Conservation (phyloP, 352 stramenopile genomes). For the Phytophthora ramorum region DNA sequence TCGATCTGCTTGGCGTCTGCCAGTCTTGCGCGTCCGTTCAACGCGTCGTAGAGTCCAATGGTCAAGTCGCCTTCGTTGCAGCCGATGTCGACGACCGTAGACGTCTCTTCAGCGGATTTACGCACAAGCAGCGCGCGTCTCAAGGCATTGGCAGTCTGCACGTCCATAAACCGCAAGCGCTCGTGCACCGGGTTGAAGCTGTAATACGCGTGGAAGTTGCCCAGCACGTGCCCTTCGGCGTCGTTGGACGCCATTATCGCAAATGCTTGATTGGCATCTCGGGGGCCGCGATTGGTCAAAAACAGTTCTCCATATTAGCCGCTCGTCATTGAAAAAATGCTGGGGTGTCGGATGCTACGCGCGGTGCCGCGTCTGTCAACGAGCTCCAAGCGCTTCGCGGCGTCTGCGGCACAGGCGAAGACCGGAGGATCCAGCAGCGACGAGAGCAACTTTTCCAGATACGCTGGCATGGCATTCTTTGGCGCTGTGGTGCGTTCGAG, state of each 20-base stretch:
- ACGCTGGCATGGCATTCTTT: conserved; percentile 88
- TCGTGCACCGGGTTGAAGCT: conserved; percentile 84
- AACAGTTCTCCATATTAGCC: conserved; percentile 8
- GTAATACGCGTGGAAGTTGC: conserved; percentile 89
- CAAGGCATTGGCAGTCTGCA: conserved; percentile 46
- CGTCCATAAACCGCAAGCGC: conserved; percentile 78
- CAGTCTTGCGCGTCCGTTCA: conserved; percentile 41
- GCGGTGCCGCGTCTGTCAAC: conserved; percentile 24
- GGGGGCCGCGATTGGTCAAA: conserved; percentile 18
- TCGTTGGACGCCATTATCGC: conserved; percentile 38
- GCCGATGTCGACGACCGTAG: conserved; percentile 75
- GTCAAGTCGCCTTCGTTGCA: conserved; percentile 89
- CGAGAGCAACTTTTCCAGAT: conserved; percentile 80
- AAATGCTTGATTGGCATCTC: conserved; percentile 19
- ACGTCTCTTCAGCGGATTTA: conserved; percentile 17
- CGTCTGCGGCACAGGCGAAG: conserved; percentile 33
- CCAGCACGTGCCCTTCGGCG: conserved; percentile 74
- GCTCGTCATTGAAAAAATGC: conserved; percentile 23
- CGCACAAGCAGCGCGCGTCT: conserved; percentile 47
- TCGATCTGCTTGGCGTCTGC: conserved; percentile 19
- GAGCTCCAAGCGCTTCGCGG: conserved; percentile 34
- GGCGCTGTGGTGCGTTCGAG: conserved; percentile 67
- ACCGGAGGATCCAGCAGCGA: conserved; percentile 5
- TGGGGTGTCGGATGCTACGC: conserved; percentile 25
- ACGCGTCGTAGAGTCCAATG: conserved; percentile 69